Conservation (phyloP, 108 stramenopile genomes). For the Hondaea fermentalgiana region DNA sequence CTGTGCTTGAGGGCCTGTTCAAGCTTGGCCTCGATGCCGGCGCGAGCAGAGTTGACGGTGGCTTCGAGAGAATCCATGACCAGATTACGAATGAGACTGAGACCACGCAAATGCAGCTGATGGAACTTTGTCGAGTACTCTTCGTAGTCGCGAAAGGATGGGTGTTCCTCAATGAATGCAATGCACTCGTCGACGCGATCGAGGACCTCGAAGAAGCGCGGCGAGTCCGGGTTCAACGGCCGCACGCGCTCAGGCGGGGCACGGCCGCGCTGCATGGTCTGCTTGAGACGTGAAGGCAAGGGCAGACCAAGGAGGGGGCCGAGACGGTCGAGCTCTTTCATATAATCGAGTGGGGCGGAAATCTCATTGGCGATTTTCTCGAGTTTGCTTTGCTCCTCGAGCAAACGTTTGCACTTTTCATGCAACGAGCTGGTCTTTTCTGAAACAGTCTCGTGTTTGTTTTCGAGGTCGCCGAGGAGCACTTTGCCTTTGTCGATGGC, state of each 20-base stretch:
- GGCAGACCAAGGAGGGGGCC: background rate
- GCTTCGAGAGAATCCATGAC: background rate
- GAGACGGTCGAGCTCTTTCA: background rate
- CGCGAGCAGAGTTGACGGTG: background rate
- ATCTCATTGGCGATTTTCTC: conserved; percentile 5
- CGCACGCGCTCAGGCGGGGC: background rate
- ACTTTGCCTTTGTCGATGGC: background rate
- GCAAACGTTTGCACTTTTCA: background rate
- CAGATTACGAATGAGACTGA: conserved; percentile 18
- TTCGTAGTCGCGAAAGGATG: background rate
- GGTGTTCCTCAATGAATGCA: conserved; percentile 8
- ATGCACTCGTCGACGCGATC: conserved; percentile 1
- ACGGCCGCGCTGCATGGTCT: background rate
- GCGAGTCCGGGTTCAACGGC: background rate
- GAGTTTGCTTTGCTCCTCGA: background rate
- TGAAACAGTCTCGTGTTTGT: background rate
- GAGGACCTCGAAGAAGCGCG: background rate
- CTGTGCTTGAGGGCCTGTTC: background rate
- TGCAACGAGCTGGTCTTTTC: conserved; percentile 7
- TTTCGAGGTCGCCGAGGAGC: background rate
- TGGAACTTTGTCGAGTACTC: conserved; percentile 18
- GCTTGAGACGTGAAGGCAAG: background rate
- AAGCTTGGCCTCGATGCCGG: background rate
- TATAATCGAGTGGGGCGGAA: background rate
- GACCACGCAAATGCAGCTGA: background rate